Percentiles rank a stretch among this genome's conserved stretches.
phyloP scores from a whole-genome alignment of 495 filamentous ascomycete species.

The Aspergillus bertholletiae region DNA sequence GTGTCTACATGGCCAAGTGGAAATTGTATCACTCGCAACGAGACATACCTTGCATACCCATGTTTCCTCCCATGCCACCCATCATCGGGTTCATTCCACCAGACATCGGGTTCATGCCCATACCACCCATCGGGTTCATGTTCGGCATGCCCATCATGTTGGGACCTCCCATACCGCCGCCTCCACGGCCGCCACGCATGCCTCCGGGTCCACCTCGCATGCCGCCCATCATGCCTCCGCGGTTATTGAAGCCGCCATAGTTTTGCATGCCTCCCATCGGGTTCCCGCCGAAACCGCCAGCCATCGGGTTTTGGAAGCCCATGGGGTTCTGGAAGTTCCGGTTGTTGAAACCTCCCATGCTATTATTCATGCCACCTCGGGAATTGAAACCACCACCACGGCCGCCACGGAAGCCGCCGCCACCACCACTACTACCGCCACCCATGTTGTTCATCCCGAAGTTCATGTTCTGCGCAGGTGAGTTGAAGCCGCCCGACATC shows the following conservation, averaged over 20 bases:
- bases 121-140: constrained; percentile 55
- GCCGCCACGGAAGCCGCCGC: constrained; percentile 46
- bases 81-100: constrained; percentile 53
- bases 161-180: constrained; percentile 50
- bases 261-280: constrained; percentile 56
- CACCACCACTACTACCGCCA: too few species aligned
- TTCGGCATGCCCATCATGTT: constrained; percentile 53
- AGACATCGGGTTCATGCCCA: constrained; percentile 61
- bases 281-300: constrained; percentile 54
- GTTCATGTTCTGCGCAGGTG: constrained; percentile 26
- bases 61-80: constrained; percentile 57
- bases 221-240: constrained; percentile 61
- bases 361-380: constrained; percentile 38
- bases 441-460: constrained; percentile 36
- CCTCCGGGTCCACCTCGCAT: constrained; percentile 64
- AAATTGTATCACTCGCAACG: constrained; percentile 20
- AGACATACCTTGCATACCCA: constrained; percentile 61
- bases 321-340: constrained; percentile 54
- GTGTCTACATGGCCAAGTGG: neutral
- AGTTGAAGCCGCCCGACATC: constrained; percentile 24
- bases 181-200: constrained; percentile 68
- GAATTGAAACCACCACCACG: constrained; percentile 45
- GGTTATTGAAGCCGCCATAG: constrained; percentile 58
- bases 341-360: constrained; percentile 38
- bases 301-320: constrained; percentile 57